Base-by-base conservation (phyloP, 1,139 yeast species). In the Blastobotrys illinoisensis region DNA sequence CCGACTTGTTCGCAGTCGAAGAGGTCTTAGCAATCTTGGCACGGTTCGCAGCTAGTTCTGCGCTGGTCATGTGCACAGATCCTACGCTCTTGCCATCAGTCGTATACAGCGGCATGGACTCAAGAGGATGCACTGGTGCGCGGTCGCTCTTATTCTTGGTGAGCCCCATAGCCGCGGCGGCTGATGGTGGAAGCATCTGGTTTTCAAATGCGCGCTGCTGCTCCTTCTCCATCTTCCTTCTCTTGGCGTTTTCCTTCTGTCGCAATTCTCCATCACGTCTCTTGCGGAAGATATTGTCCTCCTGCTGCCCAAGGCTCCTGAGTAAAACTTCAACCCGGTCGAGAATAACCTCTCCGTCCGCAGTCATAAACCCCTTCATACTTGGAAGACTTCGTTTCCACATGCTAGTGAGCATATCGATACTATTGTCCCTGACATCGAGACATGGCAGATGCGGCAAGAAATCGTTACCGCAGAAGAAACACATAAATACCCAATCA, bases 401-500 rank as follows among this genome's bases (percentile, higher is more conserved):
- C 50, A 93, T 82, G 46, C 79, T 79, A 7, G 89, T 85, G 55
- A 93, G 74, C 44, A 82, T 77, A 66, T 91, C 97, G 65, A 93
- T 88, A 62, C 97, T 93, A 66, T 89, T 88, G 70, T 95, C 98
- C 63, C 99, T 81, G 47, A 93, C 97, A 67, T 93, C 97, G 58
- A 95, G 77, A 52, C 95, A 85, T 5, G 99, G 99, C 61, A 95
- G 75, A 72, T 93, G 99, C 1, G 99, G 99, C 67, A 95, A 77
- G 77, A 95, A 95, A 81, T 95, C 99, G 68, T 95, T 95, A 70
- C 99, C 99, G 56, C 93, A 96, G 68, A 95, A 95, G 75, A 95
- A 95, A 79, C 98, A 93, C 91, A 95, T 86, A 63, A 95, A 95
- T 16, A 95, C 91, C 99, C 99, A 95, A 73, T 95, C 99, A 69